These are phyloP conservation scores for Rehmannia glutinosa DNA, from an alignment of 257 asterid species.

Conservation along the genomic window DNA sequence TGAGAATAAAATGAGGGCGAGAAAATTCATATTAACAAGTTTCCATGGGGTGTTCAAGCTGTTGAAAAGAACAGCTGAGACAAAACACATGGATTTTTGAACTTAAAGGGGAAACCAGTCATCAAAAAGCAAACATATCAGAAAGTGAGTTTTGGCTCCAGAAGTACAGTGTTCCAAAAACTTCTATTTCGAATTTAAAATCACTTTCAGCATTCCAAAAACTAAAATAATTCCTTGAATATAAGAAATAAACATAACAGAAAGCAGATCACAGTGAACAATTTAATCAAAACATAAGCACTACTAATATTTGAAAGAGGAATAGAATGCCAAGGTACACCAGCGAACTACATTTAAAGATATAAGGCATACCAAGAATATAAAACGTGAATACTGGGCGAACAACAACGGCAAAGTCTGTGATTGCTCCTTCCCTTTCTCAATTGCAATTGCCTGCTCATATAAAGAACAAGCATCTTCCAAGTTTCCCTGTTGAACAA, in stretches of 20 bases:
- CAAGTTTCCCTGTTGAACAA: conserved; percentile 61
- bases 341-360: neutral
- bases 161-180: neutral
- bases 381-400: conserved; percentile 90
- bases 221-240: neutral
- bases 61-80: too few species aligned
- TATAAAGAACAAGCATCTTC: conserved; percentile 82
- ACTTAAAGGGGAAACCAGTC: too few species aligned
- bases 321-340: neutral
- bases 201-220: neutral
- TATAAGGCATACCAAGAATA: conserved; percentile 53
- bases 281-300: neutral
- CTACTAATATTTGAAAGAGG: neutral
- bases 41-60: too few species aligned
- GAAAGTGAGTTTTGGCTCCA: too few species aligned
- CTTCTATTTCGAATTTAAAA: neutral
- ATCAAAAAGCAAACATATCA: too few species aligned
- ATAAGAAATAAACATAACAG: neutral
- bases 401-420: conserved; percentile 76
- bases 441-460: conserved; percentile 91
- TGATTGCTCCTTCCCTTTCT: conserved; percentile 95
- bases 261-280: neutral
- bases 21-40: too few species aligned
- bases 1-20: too few species aligned
- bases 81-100: too few species aligned